Evolutionary conservation across 257 asterid genomes (phyloP), one percentile per base, ranked within the genome.

Genomic region (Gentiana macrophylla): DNA sequence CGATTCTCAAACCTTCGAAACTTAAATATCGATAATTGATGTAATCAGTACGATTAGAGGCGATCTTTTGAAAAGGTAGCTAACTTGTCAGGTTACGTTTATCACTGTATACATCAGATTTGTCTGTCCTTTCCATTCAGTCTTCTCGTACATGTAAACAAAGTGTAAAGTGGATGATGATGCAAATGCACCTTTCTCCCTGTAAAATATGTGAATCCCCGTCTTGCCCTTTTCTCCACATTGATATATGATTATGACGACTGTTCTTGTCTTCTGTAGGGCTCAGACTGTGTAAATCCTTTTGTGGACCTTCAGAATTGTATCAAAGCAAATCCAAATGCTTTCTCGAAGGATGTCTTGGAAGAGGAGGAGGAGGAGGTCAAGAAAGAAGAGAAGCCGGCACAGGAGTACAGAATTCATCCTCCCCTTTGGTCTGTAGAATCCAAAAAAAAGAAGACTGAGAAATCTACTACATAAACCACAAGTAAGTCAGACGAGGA

Each of bases 301-400:
- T 91, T 91, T 11, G 92, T 91, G 65, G 89, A 87, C 56, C 81
- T 91, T 49, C 98, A 87, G 77, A 84, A 65, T 50, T 90, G 98
- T 75, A 82, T 91, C 32, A 81, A 87, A 66, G 78, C 69, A 3
- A 84, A 87, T 53, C 96, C 98, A 3, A 73, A 72, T 55, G 98
- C 98, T 7, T 91, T 91, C 60, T 73, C 96, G 3, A 75, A 78
- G 57, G 95, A 91, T 53, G 59, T 84, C 52, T 56, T 91, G 46
- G 94, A 76, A 45, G 91, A 73, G 0, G 81, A 72, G 5, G 24
- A 24, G 80, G 50, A 44, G 5, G 51, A 61, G 24, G 56, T 41
- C 44, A 5, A 47, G 13, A 56, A 46, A 36, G 72, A 62, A 62
- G 94, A 76, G 34, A 73, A 70, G 44, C 75, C 79, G 5, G 60